Percentiles rank a stretch among this genome's conserved stretches.
Evolutionary conservation across 306 rosid genomes (phyloP).

Genomic region (Aeschynomene evenia): DNA sequence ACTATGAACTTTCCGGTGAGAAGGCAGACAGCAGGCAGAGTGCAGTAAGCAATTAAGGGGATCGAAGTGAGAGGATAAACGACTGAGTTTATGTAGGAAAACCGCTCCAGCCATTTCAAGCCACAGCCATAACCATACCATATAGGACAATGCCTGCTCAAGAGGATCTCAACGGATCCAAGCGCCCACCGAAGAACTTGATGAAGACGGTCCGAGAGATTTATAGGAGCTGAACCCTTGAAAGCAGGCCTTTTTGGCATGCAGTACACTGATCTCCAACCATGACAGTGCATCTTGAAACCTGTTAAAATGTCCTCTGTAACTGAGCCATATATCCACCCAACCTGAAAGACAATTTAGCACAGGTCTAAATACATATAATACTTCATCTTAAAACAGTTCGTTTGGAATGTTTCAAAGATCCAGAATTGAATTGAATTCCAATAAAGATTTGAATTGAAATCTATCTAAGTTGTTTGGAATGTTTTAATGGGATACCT

Average conservation of each 20-base stretch:
- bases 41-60: constrained; percentile 77
- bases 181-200: constrained; percentile 87
- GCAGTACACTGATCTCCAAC: constrained; percentile 95
- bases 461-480: too few relatives aligned
- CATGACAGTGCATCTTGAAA: constrained; percentile 95
- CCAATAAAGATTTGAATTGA: too few relatives aligned
- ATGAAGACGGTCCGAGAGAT: constrained; percentile 71
- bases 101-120: constrained; percentile 70
- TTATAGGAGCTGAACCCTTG: constrained; percentile 84
- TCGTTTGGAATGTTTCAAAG: too few relatives aligned
- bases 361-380: background rate
- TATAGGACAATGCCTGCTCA: constrained; percentile 75
- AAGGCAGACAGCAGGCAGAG: constrained; percentile 89
- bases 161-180: constrained; percentile 74
- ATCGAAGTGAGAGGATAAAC: constrained; percentile 74
- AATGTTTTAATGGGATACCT: constrained; percentile 59
- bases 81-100: constrained; percentile 76
- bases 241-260: constrained; percentile 89
- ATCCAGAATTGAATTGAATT: too few relatives aligned
- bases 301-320: constrained; percentile 93
- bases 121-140: constrained; percentile 89
- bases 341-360: constrained; percentile 55
- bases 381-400: background rate
- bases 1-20: constrained; percentile 89
- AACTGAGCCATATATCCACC: constrained; percentile 95